A percentile compares a stretch with the other conserved stretches of the same genome.
phyloP scores from a whole-genome alignment of 768 basidiomycete species.

The Trametes elegans region DNA sequence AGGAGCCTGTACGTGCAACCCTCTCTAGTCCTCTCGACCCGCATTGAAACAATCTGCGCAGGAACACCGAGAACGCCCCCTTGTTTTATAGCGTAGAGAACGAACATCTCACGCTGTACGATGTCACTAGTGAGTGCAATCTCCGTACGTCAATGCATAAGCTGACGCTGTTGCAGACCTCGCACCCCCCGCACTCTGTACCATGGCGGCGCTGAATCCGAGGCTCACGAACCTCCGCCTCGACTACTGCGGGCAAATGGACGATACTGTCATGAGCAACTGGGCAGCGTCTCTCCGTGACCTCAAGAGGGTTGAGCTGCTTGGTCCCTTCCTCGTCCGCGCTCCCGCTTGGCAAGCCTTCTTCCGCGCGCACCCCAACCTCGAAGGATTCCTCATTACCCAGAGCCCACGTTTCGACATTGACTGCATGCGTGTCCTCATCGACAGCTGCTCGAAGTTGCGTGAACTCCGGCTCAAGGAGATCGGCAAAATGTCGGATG shows the following conservation, averaged over 20 bases:
- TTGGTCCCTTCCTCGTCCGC: slow-evolving; percentile 86
- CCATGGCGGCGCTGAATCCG: slow-evolving; percentile 80
- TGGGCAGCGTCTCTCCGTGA: slow-evolving; percentile 64
- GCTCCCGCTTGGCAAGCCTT: slow-evolving; percentile 71
- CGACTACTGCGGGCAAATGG: slow-evolving; percentile 83
- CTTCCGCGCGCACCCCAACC: slow-evolving; percentile 57
- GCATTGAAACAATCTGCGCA: not conserved
- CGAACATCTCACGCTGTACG: slow-evolving; percentile 70
- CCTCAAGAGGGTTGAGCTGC: slow-evolving; percentile 72
- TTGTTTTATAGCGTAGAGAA: slow-evolving; percentile 83
- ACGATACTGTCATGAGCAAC: slow-evolving; percentile 53
- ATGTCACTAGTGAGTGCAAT: slow-evolving; percentile 75
- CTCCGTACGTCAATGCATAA: not conserved
- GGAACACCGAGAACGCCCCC: slow-evolving; percentile 57
- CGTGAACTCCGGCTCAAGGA: slow-evolving; percentile 78
- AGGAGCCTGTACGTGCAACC: slow-evolving; percentile 65
- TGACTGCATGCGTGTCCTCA: slow-evolving; percentile 59
- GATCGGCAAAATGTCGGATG: slow-evolving; percentile 67
- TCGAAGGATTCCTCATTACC: slow-evolving; percentile 75
- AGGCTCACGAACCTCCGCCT: slow-evolving; percentile 77
- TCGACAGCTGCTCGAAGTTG: slow-evolving; percentile 51
- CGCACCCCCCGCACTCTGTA: slow-evolving; percentile 58
- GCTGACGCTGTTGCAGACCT: slow-evolving; percentile 49
- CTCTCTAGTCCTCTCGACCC: not conserved
- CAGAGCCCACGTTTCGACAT: slow-evolving; percentile 87